Evolutionary conservation across 257 asterid species (phyloP).

Genomic region (Gardenia jasminoides): DNA sequence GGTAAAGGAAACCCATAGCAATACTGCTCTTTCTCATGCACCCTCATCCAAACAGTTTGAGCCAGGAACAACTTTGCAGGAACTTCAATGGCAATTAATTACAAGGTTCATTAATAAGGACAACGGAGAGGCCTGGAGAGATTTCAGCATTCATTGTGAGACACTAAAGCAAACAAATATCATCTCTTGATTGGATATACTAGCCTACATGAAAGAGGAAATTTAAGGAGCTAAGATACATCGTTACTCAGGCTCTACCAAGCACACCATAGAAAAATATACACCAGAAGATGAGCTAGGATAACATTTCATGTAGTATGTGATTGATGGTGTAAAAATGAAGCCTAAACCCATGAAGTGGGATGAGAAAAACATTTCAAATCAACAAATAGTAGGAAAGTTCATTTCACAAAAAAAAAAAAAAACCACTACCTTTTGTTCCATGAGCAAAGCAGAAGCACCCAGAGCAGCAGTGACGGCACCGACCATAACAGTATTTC

Average conservation of each 20-base stretch:
- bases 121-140: background rate
- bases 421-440: constrained; percentile 59
- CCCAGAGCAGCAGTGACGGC: constrained; percentile 96
- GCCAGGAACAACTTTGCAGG: background rate
- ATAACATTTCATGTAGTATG: background rate
- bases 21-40: too few relatives aligned
- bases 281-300: background rate
- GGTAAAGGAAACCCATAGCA: background rate
- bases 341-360: background rate
- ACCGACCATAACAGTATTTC: constrained; percentile 57
- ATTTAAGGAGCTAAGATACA: background rate
- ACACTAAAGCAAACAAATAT: background rate
- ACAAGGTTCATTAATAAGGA: background rate
- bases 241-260: background rate
- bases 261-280: too few relatives aligned
- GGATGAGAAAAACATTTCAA: background rate
- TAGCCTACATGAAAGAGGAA: background rate
- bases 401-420: background rate
- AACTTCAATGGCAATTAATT: background rate
- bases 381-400: constrained; percentile 3
- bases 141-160: background rate
- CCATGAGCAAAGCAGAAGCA: constrained; percentile 78
- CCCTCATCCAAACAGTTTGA: background rate
- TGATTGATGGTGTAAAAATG: background rate
- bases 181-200: background rate